A percentile compares a stretch with the other conserved stretches of the same genome.
These are phyloP conservation scores for Physcomitrium patens DNA, from an alignment of 225 moss, liverwort and hornwort genomes.

Conservation along the genomic window DNA sequence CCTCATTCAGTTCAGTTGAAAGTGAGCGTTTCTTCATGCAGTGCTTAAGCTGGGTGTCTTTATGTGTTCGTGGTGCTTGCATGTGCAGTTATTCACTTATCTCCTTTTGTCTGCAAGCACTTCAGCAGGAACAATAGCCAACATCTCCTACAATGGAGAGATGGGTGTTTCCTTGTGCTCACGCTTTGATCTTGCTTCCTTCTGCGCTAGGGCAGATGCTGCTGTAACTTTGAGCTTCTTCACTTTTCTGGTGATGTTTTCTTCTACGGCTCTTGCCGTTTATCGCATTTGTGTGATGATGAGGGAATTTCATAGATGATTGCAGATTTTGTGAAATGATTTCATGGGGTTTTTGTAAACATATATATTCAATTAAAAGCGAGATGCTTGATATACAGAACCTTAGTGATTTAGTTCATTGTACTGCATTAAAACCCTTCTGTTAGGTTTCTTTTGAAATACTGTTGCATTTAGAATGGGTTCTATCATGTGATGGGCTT, in stretches of 20 bases:
- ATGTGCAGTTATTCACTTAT: constrained; percentile 36
- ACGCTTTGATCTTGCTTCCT: constrained; percentile 27
- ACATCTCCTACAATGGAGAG: constrained; percentile 33
- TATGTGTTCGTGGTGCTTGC: neutral
- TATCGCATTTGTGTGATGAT: constrained; percentile 32
- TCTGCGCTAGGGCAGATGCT: constrained; percentile 35
- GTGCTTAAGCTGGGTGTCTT: no score
- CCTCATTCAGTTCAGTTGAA: no score
- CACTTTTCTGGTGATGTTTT: constrained; percentile 30
- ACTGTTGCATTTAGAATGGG: no score
- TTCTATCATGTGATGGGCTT: no score
- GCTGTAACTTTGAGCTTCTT: constrained; percentile 38
- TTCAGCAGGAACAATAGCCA: constrained; percentile 31
- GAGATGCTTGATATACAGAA: neutral
- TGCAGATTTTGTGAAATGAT: constrained; percentile 12
- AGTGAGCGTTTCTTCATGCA: no score
- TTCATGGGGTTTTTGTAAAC: neutral
- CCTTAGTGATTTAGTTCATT: neutral
- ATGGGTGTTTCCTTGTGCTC: constrained; percentile 37
- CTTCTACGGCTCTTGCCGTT: constrained; percentile 30
- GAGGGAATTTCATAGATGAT: constrained; percentile 23
- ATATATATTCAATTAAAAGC: neutral
- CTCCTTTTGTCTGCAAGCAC: constrained; percentile 36
- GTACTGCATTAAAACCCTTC: no score
- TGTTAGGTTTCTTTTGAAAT: no score